Conservation (phyloP, 495 filamentous ascomycete species). For the Penicillium coffeae region DNA sequence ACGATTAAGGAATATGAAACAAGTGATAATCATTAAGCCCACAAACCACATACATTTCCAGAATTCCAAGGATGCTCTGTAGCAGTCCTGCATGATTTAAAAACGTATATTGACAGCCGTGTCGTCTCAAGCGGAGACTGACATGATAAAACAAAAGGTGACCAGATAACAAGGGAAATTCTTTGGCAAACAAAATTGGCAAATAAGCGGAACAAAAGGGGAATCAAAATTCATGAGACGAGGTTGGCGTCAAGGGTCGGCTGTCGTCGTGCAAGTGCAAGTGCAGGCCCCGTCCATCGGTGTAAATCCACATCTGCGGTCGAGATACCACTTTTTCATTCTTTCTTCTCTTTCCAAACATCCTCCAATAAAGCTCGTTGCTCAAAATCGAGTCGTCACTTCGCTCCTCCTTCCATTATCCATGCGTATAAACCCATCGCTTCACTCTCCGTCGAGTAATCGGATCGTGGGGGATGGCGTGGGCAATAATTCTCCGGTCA, state of each 20-base stretch:
- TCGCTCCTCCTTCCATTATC: background rate
- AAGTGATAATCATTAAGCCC: too few species aligned
- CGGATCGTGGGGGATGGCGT: too few species aligned
- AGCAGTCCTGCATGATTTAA: constrained; percentile 14
- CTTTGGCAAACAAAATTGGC: constrained; percentile 22
- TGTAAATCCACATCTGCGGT: background rate
- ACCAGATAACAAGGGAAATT: constrained; percentile 13
- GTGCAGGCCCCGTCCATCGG: constrained; percentile 23
- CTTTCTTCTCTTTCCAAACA: constrained; percentile 1
- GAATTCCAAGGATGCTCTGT: background rate
- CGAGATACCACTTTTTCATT: background rate
- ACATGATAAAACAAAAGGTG: constrained; percentile 20
- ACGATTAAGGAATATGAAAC: too few species aligned
- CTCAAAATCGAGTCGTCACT: constrained; percentile 3
- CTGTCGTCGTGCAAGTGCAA: constrained; percentile 29
- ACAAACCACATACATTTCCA: background rate
- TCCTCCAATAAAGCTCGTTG: background rate
- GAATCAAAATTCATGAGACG: constrained; percentile 48
- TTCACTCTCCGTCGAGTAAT: too few species aligned
- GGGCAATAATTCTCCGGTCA: background rate
- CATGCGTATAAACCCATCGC: background rate
- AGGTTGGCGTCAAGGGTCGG: constrained; percentile 37
- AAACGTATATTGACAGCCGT: constrained; percentile 30
- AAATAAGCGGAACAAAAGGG: constrained; percentile 38
- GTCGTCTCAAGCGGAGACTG: constrained; percentile 19